A percentile compares a stretch with the other conserved stretches of the same genome.
Evolutionary conservation across 2,329 filamentous ascomycete species (phyloP).

Genomic region (Microdochium paspali): DNA sequence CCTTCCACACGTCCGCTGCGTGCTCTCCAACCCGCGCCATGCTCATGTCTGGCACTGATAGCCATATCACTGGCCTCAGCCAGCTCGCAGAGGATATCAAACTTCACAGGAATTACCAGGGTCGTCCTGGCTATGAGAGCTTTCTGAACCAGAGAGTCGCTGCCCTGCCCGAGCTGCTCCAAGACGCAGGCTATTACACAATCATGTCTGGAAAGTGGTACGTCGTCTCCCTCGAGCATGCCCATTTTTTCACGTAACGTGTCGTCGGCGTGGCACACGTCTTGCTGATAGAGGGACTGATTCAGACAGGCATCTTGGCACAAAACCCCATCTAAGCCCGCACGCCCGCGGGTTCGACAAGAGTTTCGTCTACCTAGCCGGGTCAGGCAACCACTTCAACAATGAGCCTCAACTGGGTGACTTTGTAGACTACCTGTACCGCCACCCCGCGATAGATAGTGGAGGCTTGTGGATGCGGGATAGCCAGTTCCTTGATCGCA

Average conservation of each 20-base stretch:
- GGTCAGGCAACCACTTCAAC: constrained; percentile 34
- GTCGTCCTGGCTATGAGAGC: constrained; percentile 45
- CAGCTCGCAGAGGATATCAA: constrained; percentile 32
- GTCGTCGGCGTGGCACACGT: not conserved
- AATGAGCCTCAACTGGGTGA: constrained; percentile 11
- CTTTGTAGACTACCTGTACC: constrained; percentile 1
- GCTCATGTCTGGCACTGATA: constrained; percentile 50
- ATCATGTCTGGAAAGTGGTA: constrained; percentile 51
- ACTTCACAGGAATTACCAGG: constrained; percentile 17
- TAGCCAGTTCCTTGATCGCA: constrained; percentile 6
- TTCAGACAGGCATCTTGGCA: constrained; percentile 30
- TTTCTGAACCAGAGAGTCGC: constrained; percentile 46
- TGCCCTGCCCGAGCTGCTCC: constrained; percentile 42
- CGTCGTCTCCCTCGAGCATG: constrained; percentile 34
- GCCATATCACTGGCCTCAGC: constrained; percentile 39
- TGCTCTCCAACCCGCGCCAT: constrained; percentile 51
- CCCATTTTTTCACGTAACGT: no score
- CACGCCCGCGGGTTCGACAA: constrained; percentile 43
- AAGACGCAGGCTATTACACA: constrained; percentile 46
- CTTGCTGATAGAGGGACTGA: not conserved
- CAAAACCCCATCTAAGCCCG: constrained; percentile 22
- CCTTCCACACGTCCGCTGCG: constrained; percentile 49
- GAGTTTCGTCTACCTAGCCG: constrained; percentile 43
- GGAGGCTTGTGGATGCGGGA: constrained; percentile 3
- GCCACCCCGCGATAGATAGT: not conserved